phyloP scores from a whole-genome alignment of 352 stramenopile species.

The Phytophthora melonis region DNA sequence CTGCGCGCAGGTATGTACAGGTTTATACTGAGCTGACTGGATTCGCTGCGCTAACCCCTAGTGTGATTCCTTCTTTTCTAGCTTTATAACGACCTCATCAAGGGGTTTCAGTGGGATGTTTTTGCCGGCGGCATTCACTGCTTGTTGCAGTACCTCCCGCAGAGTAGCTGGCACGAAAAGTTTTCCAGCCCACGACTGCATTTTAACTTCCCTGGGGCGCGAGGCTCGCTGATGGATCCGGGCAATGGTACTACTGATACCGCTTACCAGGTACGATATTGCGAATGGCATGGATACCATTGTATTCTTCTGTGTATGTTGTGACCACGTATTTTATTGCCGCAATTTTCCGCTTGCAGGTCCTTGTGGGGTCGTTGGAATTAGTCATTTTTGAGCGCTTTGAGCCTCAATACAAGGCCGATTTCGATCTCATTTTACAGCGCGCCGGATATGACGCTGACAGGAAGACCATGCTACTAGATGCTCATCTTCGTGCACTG shows the following conservation, averaged over 20 bases:
- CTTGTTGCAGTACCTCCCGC: slow-evolving; percentile 81
- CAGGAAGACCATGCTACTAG: slow-evolving; percentile 79
- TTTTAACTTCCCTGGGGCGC: slow-evolving; percentile 80
- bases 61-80: slow-evolving; percentile 23
- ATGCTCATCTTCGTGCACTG: slow-evolving; percentile 73
- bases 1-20: slow-evolving; percentile 60
- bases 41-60: slow-evolving; percentile 5
- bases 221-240: slow-evolving; percentile 66
- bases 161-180: slow-evolving; percentile 65
- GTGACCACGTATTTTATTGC: no score
- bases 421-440: slow-evolving; percentile 72
- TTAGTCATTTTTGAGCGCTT: slow-evolving; percentile 89
- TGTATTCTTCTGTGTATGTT: no score
- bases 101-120: slow-evolving; percentile 87
- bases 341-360: slow-evolving; percentile 8
- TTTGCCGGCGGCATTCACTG: slow-evolving; percentile 87
- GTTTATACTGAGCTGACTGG: not conserved
- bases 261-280: slow-evolving; percentile 65
- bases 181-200: slow-evolving; percentile 78
- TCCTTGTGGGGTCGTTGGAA: slow-evolving; percentile 80
- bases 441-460: slow-evolving; percentile 66
- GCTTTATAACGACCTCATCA: slow-evolving; percentile 83
- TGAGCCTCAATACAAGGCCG: slow-evolving; percentile 62
- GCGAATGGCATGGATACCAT: no score
- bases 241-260: slow-evolving; percentile 86